Conservation (phyloP, 192 early-diverging fungal genomes). For the Backusella mclennaniae region DNA sequence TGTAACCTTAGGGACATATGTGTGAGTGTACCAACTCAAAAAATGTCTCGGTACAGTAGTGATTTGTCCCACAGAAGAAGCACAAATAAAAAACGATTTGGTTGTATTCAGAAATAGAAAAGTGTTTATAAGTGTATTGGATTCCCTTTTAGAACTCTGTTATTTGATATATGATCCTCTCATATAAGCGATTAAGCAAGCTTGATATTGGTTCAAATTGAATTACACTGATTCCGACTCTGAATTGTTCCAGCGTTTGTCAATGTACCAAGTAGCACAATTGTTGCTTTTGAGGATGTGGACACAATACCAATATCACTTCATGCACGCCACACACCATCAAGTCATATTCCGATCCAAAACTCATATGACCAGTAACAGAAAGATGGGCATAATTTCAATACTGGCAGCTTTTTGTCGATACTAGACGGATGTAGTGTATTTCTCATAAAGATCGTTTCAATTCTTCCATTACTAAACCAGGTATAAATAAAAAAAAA, state of each 20-base stretch:
- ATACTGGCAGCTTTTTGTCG: slow-evolving; percentile 50
- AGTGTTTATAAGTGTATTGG: slow-evolving; percentile 58
- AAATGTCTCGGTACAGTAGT: slow-evolving; percentile 52
- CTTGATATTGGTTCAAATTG: slow-evolving; percentile 40
- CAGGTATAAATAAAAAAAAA: slow-evolving; percentile 28
- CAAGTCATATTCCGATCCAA: not conserved
- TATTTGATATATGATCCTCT: slow-evolving; percentile 38
- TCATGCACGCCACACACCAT: not conserved
- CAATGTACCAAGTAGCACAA: slow-evolving; percentile 33
- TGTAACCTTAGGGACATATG: slow-evolving; percentile 20
- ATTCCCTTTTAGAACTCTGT: slow-evolving; percentile 56
- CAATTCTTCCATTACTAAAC: slow-evolving; percentile 60
- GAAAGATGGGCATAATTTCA: slow-evolving; percentile 15
- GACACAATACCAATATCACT: slow-evolving; percentile 48
- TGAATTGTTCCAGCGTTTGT: slow-evolving; percentile 35
- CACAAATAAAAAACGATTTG: slow-evolving; percentile 46
- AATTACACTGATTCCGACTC: slow-evolving; percentile 34
- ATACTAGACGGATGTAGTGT: slow-evolving; percentile 59
- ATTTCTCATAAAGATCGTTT: slow-evolving; percentile 58
- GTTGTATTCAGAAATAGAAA: slow-evolving; percentile 50
- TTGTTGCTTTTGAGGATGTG: slow-evolving; percentile 59
- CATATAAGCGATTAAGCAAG: slow-evolving; percentile 38
- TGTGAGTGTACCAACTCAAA: slow-evolving; percentile 12
- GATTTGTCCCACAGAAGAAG: slow-evolving; percentile 47
- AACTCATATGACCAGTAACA: not conserved